Evolutionary conservation across 768 basidiomycete species (phyloP).

Genomic region (Mycena alexandri): DNA sequence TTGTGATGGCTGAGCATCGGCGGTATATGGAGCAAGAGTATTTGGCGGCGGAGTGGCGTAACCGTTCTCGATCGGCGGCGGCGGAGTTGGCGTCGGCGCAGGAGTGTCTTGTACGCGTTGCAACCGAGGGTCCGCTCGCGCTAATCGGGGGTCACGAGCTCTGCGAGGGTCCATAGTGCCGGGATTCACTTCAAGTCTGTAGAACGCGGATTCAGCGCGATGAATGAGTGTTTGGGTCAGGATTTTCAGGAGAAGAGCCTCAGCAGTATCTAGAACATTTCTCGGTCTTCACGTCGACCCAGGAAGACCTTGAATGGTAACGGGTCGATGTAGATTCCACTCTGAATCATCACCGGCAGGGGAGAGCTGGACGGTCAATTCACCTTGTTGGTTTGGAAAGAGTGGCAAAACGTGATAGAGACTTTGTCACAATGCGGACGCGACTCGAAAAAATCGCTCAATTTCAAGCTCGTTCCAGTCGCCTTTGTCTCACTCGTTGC

Average conservation of each 20-base stretch:
- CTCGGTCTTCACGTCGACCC: constrained; percentile 82
- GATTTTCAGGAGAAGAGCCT: constrained; percentile 53
- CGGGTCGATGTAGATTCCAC: constrained; percentile 90
- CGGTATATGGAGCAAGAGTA: constrained; percentile 16
- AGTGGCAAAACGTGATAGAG: constrained; percentile 12
- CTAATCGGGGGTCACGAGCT: constrained; percentile 85
- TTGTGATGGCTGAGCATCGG: constrained; percentile 23
- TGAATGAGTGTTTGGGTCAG: constrained; percentile 28
- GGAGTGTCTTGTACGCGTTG: constrained; percentile 61
- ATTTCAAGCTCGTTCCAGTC: no score
- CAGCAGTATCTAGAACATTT: constrained; percentile 95
- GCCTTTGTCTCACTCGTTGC: no score
- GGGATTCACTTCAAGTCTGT: constrained; percentile 18
- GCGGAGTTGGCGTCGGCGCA: constrained; percentile 51
- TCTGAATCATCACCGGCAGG: constrained; percentile 83
- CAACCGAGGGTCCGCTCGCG: constrained; percentile 75
- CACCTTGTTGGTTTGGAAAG: constrained; percentile 16
- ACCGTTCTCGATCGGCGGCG: constrained; percentile 32
- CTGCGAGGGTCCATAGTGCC: constrained; percentile 79
- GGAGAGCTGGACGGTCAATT: constrained; percentile 22
- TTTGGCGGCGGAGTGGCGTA: constrained; percentile 25
- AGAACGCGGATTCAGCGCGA: constrained; percentile 30
- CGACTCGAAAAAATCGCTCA: no score
- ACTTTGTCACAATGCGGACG: no score
- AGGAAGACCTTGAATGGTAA: constrained; percentile 46